Base-by-base conservation (phyloP, 805 yeast genomes). In the Spathaspora gorwiae region DNA sequence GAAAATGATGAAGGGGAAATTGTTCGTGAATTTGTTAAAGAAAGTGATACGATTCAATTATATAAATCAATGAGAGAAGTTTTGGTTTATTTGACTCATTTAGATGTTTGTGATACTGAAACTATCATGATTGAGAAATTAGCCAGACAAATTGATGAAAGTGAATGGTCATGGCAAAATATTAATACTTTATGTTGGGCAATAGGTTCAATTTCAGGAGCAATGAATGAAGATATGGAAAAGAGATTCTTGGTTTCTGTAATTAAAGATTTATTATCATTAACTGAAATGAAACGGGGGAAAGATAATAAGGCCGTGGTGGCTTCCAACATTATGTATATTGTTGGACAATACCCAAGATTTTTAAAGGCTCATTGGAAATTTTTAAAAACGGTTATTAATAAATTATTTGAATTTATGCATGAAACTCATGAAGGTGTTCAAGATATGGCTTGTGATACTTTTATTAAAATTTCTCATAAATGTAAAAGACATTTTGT, bases 401-500 rank as follows among this genome's bases (percentile, higher is more conserved):
- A 88, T 68, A 94, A 94, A 66, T 76, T 94, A 57, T 94, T 94
- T 66, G 99, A 94, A 66, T 94, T 94, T 61, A 94, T 94, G 99
- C 98, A 94, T 72, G 99, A 94, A 75, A 90, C 97, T n/a, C 99
- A 94, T 67, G 99, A 92, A 67, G 99, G 99, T 72, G 99, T 94
- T 50, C 99, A 94, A 71, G 99, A 94, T 67, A 94, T 94, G 99
- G 99, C 99, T 7, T 94, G 99, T 74, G 99, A 94, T 66, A 94
- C 99, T 0, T 94, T 94, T 62, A 92, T 92, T 62, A 94, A 94
- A 66, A 94, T 94, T 64, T 88, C 96, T 19, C 84, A 81, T 54
- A 94, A 94, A 69, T 94, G 99, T 77, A 90, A 90, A 67, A 83
- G 90, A 54, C 97, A 92, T 66, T 94, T 94, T 66, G 96, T 92